Percentiles rank a stretch among this genome's conserved stretches.
These are phyloP conservation scores for Hsuehochloa calcarea DNA, from an alignment of 176 grass and related monocot genomes.

Conservation along the genomic window DNA sequence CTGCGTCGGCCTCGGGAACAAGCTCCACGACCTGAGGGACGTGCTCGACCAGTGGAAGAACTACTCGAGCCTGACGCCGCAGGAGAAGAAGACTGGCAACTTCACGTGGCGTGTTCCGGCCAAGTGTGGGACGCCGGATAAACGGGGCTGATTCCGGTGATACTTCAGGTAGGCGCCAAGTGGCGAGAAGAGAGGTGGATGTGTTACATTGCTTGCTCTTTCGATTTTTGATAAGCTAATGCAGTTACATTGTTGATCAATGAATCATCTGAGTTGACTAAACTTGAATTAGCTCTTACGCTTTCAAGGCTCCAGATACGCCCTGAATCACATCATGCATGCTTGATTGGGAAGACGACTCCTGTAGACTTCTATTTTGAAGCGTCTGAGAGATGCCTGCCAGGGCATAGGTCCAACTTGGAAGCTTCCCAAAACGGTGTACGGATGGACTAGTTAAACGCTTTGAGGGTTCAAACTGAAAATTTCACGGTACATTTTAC, in stretches of 20 bases:
- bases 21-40: conserved; percentile 46
- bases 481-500: too few species aligned
- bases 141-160: not conserved
- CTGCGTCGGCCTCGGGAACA: conserved; percentile 43
- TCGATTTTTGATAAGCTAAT: too few species aligned
- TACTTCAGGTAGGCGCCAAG: too few species aligned
- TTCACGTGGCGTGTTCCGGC: conserved; percentile 8
- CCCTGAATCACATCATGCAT: not conserved
- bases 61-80: conserved; percentile 8
- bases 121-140: conserved; percentile 30
- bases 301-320: too few species aligned
- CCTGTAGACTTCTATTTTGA: too few species aligned
- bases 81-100: conserved; percentile 13
- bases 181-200: too few species aligned
- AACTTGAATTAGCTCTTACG: not conserved
- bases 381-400: too few species aligned
- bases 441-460: not conserved
- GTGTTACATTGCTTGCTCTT: too few species aligned
- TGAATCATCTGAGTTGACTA: not conserved
- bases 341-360: not conserved
- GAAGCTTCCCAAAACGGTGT: too few species aligned
- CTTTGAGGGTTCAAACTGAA: too few species aligned
- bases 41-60: conserved; percentile 45
- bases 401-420: too few species aligned
- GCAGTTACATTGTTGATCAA: not conserved